These are phyloP conservation scores for Daldinia sp. DNA, from an alignment of 2,329 filamentous ascomycete genomes.

Conservation along the genomic window DNA sequence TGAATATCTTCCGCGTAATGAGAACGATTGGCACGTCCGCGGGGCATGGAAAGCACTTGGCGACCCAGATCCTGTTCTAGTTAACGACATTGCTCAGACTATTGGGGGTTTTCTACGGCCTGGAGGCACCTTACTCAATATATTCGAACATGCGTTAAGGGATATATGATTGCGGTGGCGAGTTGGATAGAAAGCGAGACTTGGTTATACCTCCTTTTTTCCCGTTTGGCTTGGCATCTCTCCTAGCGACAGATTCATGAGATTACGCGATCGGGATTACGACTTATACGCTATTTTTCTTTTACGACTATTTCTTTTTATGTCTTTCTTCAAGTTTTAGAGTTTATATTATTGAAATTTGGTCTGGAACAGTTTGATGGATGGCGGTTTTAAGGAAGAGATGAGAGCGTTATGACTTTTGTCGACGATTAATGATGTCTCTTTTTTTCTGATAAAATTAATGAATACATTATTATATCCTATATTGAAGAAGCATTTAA, in stretches of 20 bases:
- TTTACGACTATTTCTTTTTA: neutral
- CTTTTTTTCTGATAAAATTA: neutral
- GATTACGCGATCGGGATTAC: slow-evolving; percentile 17
- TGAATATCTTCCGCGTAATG: slow-evolving; percentile 41
- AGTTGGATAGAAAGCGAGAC: slow-evolving; percentile 1
- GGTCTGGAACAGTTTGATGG: neutral
- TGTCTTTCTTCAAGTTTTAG: neutral
- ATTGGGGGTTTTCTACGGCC: slow-evolving; percentile 29
- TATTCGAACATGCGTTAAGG: slow-evolving; percentile 28
- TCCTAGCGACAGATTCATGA: slow-evolving; percentile 9
- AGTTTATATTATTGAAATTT: neutral
- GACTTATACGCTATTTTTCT: slow-evolving; percentile 9
- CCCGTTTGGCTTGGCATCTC: neutral
- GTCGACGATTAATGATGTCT: neutral
- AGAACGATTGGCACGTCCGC: slow-evolving; percentile 34
- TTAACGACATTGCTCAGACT: slow-evolving; percentile 32
- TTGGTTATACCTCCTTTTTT: neutral
- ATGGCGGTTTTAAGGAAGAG: neutral
- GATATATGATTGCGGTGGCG: slow-evolving; percentile 27
- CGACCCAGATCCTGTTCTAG: slow-evolving; percentile 32
- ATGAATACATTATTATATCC: neutral
- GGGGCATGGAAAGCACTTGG: slow-evolving; percentile 36
- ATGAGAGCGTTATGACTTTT: neutral
- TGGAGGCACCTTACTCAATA: slow-evolving; percentile 17
- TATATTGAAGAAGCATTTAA: neutral